These are phyloP conservation scores for Santalum album DNA, from an alignment of 164 flowering plant species.

Conservation along the genomic window DNA sequence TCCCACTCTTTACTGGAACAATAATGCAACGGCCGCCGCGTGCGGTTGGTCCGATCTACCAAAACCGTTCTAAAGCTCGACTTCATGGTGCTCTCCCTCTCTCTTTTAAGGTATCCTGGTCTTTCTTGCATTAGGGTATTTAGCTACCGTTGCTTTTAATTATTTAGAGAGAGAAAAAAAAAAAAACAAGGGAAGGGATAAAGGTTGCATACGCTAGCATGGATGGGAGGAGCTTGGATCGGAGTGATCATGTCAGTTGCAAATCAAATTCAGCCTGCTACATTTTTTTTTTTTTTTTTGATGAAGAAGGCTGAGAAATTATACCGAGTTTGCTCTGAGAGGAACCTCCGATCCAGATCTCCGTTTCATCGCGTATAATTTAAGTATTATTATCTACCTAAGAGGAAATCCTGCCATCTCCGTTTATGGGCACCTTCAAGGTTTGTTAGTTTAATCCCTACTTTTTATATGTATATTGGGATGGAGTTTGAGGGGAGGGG, in stretches of 20 bases:
- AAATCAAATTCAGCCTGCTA: constrained; percentile 15
- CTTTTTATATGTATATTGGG: constrained; percentile 13
- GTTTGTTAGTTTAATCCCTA: constrained; percentile 5
- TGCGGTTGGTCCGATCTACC: constrained; percentile 46
- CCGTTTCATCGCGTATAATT: too few species aligned
- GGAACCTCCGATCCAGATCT: constrained; percentile 72
- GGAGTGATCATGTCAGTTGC: constrained; percentile 78
- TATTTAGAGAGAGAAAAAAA: not conserved
- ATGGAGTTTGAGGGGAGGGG: constrained; percentile 5
- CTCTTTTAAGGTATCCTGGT: constrained; percentile 6
- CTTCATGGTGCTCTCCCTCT: constrained; percentile 25
- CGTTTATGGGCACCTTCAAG: too few species aligned
- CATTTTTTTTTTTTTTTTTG: constrained; percentile 16
- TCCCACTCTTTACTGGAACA: constrained; percentile 39
- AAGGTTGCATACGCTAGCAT: not conserved
- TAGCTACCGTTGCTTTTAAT: constrained; percentile 12
- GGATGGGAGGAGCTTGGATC: constrained; percentile 49
- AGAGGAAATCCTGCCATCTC: too few species aligned
- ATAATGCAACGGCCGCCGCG: constrained; percentile 16
- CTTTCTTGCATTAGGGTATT: not conserved
- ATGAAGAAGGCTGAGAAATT: constrained; percentile 22
- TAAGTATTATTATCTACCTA: too few species aligned
- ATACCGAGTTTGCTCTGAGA: constrained; percentile 59
- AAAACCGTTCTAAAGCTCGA: too few species aligned
- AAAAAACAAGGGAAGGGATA: too few species aligned